These are phyloP conservation scores for Rheum nobile DNA, from an alignment of 148 eudicot genomes.

Conservation along the genomic window DNA sequence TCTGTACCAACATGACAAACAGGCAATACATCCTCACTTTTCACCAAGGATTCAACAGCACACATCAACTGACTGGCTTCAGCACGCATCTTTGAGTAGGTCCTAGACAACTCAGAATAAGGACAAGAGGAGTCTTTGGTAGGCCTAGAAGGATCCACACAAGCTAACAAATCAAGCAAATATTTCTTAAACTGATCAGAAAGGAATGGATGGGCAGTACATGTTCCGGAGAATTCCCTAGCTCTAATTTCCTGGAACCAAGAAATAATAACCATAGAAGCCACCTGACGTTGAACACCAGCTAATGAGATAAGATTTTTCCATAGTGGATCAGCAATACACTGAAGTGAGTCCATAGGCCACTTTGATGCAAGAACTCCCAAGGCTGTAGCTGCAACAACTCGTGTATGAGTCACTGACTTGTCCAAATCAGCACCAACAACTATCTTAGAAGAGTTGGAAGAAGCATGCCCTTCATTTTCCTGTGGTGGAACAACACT, in stretches of 20 bases:
- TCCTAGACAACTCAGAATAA: conserved; percentile 87
- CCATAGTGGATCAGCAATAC: conserved; percentile 71
- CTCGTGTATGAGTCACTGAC: conserved; percentile 84
- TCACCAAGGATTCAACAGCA: conserved; percentile 49
- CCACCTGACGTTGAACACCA: conserved; percentile 98
- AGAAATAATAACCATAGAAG: conserved; percentile 81
- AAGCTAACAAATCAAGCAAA: conserved; percentile 71
- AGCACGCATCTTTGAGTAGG: conserved; percentile 82
- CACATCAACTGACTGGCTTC: conserved; percentile 69
- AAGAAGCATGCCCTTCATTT: conserved; percentile 42
- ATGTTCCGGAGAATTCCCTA: conserved; percentile 17
- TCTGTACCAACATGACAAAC: conserved; percentile 35
- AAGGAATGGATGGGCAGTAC: conserved; percentile 27
- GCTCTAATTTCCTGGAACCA: conserved; percentile 79
- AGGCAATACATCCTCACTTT: conserved; percentile 32
- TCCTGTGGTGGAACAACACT: conserved; percentile 24
- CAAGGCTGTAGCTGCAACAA: conserved; percentile 74
- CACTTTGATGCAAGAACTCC: conserved; percentile 82
- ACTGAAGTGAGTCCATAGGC: conserved; percentile 40
- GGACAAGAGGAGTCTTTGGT: conserved; percentile 78
- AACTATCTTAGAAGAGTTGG: conserved; percentile 46
- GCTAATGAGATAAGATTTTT: conserved; percentile 60
- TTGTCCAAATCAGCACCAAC: conserved; percentile 89
- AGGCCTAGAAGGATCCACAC: conserved; percentile 84
- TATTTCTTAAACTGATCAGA: conserved; percentile 53